These are phyloP conservation scores for Lipomyces spencermartinsiae DNA, from an alignment of 805 yeast genomes.

Conservation along the genomic window DNA sequence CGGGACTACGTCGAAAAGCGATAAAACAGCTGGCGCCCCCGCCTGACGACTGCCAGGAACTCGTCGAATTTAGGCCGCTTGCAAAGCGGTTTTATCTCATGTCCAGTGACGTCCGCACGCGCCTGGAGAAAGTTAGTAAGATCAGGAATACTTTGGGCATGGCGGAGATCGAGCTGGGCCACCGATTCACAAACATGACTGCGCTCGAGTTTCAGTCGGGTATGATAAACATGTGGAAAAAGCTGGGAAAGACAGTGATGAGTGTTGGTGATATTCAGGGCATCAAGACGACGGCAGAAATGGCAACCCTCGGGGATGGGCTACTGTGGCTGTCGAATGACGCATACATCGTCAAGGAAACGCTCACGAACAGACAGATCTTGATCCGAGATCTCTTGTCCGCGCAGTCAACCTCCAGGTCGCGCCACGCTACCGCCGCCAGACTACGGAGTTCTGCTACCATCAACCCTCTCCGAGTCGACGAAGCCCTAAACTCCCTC, in stretches of 20 bases:
- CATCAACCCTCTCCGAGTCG: constrained; percentile 85
- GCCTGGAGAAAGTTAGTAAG: constrained; percentile 62
- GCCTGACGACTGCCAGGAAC: constrained; percentile 79
- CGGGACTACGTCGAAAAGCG: constrained; percentile 87
- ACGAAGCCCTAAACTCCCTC: constrained; percentile 81
- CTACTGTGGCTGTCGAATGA: constrained; percentile 69
- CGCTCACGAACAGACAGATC: constrained; percentile 88
- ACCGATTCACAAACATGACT: constrained; percentile 43
- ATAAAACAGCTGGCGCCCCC: constrained; percentile 92
- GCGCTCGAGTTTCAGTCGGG: constrained; percentile 69
- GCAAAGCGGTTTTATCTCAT: constrained; percentile 74
- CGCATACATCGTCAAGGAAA: constrained; percentile 87
- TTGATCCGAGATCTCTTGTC: constrained; percentile 85
- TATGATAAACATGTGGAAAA: constrained; percentile 79
- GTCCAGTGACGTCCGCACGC: constrained; percentile 58
- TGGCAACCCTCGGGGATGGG: constrained; percentile 80
- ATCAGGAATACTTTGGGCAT: constrained; percentile 56
- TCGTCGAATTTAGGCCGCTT: constrained; percentile 85
- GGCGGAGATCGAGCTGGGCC: constrained; percentile 63
- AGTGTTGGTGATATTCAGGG: constrained; percentile 79
- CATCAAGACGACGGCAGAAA: constrained; percentile 70
- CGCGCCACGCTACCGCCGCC: constrained; percentile 72
- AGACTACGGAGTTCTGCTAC: constrained; percentile 71
- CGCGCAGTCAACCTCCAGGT: constrained; percentile 76
- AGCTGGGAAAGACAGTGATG: constrained; percentile 70